These are phyloP conservation scores for Primulina huaijiensis DNA, from an alignment of 257 asterid genomes.

Conservation along the genomic window DNA sequence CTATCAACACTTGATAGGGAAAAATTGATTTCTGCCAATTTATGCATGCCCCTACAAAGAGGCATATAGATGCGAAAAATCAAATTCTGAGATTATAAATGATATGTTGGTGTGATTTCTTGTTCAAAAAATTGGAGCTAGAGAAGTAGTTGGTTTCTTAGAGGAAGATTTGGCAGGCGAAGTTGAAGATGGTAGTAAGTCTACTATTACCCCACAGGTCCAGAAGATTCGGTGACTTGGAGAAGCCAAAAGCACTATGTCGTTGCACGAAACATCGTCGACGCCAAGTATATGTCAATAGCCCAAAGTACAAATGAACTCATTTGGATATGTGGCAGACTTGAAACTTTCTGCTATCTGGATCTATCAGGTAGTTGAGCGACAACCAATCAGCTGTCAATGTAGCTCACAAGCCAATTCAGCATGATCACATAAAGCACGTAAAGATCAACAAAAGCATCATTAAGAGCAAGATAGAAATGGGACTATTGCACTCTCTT, in stretches of 20 bases:
- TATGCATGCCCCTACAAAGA: too few species aligned
- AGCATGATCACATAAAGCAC: neutral
- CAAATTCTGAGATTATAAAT: too few species aligned
- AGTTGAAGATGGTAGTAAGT: neutral
- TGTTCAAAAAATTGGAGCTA: too few species aligned
- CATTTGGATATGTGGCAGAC: neutral
- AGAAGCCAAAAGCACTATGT: neutral
- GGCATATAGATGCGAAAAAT: too few species aligned
- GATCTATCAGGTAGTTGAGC: neutral
- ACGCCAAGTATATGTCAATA: neutral
- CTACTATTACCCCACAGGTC: neutral
- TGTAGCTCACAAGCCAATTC: neutral
- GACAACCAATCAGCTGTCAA: neutral
- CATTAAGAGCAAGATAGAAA: neutral
- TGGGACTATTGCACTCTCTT: neutral
- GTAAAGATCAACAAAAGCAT: neutral
- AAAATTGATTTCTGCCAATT: too few species aligned
- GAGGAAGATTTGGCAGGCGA: too few species aligned
- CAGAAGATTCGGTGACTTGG: neutral
- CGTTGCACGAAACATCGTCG: neutral
- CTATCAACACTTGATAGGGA: too few species aligned
- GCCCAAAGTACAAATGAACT: neutral
- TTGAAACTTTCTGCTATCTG: neutral
- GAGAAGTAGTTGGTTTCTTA: too few species aligned
- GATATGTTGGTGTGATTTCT: too few species aligned